phyloP scores from a whole-genome alignment of 331 rosid genomes.

The Quercus phellos region DNA sequence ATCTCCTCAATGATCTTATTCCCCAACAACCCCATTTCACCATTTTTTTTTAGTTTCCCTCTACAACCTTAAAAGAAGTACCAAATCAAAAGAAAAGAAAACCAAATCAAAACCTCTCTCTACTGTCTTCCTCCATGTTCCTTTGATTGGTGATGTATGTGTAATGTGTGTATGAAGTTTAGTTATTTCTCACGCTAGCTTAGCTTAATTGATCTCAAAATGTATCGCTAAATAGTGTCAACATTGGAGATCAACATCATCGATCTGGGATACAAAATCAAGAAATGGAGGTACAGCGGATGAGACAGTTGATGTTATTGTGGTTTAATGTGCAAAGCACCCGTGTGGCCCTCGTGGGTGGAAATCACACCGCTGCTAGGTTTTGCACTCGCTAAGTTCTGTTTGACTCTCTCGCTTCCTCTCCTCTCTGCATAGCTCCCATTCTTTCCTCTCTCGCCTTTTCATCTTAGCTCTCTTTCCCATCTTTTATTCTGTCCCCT shows the following conservation, averaged over 20 bases:
- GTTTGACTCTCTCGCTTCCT: neutral
- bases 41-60: constrained; percentile 3
- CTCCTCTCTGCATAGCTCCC: neutral
- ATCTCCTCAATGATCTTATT: neutral
- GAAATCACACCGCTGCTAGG: constrained; percentile 81
- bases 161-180: neutral
- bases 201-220: neutral
- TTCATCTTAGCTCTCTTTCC: neutral
- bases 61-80: neutral
- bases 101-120: neutral
- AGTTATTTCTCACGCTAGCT: neutral
- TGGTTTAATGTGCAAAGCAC: constrained; percentile 42
- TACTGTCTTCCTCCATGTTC: constrained; percentile 7
- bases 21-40: neutral
- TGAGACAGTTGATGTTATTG: constrained; percentile 58
- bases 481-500: neutral
- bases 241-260: constrained; percentile 23
- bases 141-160: constrained; percentile 1
- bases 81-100: neutral
- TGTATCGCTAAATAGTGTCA: constrained; percentile 10
- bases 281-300: constrained; percentile 69
- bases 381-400: constrained; percentile 75
- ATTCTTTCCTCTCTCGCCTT: neutral
- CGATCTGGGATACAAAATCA: constrained; percentile 30
- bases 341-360: constrained; percentile 73